Evolutionary conservation across 2,329 filamentous ascomycete genomes (phyloP), one percentile per base, ranked within the genome.

Genomic region (Macroventuria anomochaeta): DNA sequence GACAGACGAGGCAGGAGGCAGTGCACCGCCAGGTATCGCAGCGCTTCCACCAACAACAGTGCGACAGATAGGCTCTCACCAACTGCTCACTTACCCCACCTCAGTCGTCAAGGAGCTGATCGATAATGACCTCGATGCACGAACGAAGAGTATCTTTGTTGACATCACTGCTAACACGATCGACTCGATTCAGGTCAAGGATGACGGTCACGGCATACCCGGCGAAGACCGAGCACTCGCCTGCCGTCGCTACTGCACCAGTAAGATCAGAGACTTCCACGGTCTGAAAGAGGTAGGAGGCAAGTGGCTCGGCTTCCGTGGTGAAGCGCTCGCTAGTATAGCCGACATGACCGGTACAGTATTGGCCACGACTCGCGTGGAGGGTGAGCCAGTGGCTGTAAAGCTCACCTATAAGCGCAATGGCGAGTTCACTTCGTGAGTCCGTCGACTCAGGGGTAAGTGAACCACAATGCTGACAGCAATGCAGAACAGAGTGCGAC

Each of bases 41-140:
- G 73, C 74, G 48, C 74, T 81, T 12, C 73, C 77, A 25, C 67
- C 72, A 34, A 64, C 70, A 4, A 77, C 77, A 12, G 76, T 81
- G 18, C 80, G 81, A 39, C 80, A 84, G 10, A 77, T 93, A 6
- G 82, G 85, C 29, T 85, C 88, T 7, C 79, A 83, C 2, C 79
- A 86, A 61, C 79, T 81, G 38, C 80, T 92, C 42, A 78, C 81
- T 5, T 83, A 84, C 7, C 81, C 89, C 0, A 75, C 79, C 11
- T 81, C 83, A 10, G 75, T 90, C 2, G 82, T 91, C 62, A 93
- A 93, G 68, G 90, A 93, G 72, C 83, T 93, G 3, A 73, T 93
- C 26, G 90, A 93, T 63, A 93, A 93, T 71, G 81, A 88, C 36
- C 81, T 93, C 17, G 89, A 93, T 71, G 88, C 89, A 7, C 78